Base-by-base conservation (phyloP, 2,329 filamentous ascomycete species). In the Scedosporium dehoogii region DNA sequence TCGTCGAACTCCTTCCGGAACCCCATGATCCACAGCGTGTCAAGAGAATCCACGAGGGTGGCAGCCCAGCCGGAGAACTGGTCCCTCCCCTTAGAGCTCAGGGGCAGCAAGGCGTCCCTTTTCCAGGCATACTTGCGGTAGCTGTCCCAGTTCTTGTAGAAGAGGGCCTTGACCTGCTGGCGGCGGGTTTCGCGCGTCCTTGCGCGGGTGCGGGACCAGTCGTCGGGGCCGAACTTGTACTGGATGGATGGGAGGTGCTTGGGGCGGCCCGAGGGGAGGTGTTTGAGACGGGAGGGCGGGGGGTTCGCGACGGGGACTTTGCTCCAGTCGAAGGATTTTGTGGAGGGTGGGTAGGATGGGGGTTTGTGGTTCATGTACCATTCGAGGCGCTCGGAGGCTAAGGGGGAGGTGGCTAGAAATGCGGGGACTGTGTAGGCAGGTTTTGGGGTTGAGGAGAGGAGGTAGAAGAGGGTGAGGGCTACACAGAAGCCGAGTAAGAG, bases 21-120 rank as follows among this genome's bases (percentile, higher is more conserved):
- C 3, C 81, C 87, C 82, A 90, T 85, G 66, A 90, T 87, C 86
- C 87, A 90, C 14, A 91, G 75, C n/a, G 85, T 85, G 69, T 90
- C 88, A 60, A 89, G 76, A 2, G 83, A 75, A 69, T 88, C 86
- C n/a, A 88, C 84, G 63, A 88, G 74, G 5, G 85, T 88, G 4
- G 85, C 85, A 6, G 82, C 84, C 85, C 85, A 88, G 25, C 86
- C 86, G 14, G 83, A 84, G 72, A 87, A 88, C 41, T 82, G 80
- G 67, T 87, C 79, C 55, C 79, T 78, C 58, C 72, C 75, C 1
- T 71, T 68, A 10, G 79, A 84, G 16, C 78, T 78, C 9, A 88
- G 67, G 3, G 86, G 86, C 33, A 76, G 76, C 60, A 89, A 74
- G 66, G 87, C 86, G 69, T 89, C 86, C 58, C 81, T 78, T 67